A percentile compares a stretch with the other conserved stretches of the same genome.
Conservation (phyloP, 176 grass and related monocot genomes). For the Oryza meridionalis region DNA sequence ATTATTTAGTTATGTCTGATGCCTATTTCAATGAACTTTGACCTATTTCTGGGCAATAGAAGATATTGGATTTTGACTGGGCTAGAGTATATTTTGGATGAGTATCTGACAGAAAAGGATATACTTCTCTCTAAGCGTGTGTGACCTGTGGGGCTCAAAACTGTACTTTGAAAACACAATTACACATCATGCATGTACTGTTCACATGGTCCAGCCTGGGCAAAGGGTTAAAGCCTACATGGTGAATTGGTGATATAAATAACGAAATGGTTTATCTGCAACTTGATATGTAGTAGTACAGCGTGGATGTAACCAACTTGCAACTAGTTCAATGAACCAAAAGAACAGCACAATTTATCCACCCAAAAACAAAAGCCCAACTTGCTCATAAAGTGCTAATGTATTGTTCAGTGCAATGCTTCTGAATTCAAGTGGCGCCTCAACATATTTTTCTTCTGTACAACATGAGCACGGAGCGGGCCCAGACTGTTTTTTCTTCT, state of each 20-base stretch:
- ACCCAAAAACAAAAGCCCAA: neutral
- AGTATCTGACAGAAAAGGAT: neutral
- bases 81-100: neutral
- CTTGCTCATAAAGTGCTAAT: neutral
- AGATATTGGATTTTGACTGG: neutral
- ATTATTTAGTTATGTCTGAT: constrained; percentile 21
- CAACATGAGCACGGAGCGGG: neutral
- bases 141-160: neutral
- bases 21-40: constrained; percentile 22
- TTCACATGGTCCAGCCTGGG: neutral
- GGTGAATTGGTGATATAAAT: neutral
- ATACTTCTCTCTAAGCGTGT: neutral
- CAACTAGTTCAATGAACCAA: neutral
- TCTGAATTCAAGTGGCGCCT: neutral
- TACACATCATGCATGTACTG: neutral
- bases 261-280: neutral
- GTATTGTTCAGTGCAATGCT: neutral
- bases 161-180: neutral
- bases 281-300: neutral
- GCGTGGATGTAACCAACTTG: neutral
- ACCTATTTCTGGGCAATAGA: neutral
- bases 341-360: neutral
- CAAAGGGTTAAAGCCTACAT: neutral
- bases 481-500: neutral
- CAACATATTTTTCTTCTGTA: neutral